Base-by-base conservation (phyloP, 257 asterid species). In the Nicotiana obtusifolia region DNA sequence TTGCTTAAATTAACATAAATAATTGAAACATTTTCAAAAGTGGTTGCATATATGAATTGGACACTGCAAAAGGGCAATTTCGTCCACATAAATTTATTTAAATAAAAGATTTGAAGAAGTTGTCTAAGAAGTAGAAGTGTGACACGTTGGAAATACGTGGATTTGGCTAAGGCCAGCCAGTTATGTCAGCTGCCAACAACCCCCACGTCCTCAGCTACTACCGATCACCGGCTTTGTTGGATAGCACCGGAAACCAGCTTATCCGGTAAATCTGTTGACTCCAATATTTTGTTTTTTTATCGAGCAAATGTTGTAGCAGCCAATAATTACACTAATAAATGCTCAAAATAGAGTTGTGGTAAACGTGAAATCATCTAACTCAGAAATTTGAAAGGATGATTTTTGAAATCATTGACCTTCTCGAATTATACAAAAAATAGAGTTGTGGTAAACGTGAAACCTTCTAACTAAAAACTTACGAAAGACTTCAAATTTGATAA, bases 131-230 rank as follows among this genome's bases (percentile, higher is more conserved):
- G 53, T 35, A 20, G 28, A 59, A 17, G 10, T 19, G 64, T 53
- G 35, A 13, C 22, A 82, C 75, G 82, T 56, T 47, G 78, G 80
- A 71, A 83, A 22, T 54, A 77, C 82, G 73, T 65, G 80, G 78
- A 44, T 17, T 73, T 73, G 61, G 26, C 61, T 24, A 22, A 73
- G 61, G 14, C 78, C 14, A 11, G 7, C 13, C 22, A 4, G 24
- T 26, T 44, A 30, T 20, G 4, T 10, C 57, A 30, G 64, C 56
- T 30, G 5, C 67, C 82, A 77, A 56, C 82, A 5, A 65, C 28
- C 80, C 52, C 62, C 10, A 7, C 19, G 10, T 3, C 31, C 7
- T 22, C 33, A 4, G 13, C 49, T 41, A 9, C 47, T 7, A 7
- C 8, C 47, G 11, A 41, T 41, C 47, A 41, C 49, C 49, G 49